phyloP scores from a whole-genome alignment of 2,329 filamentous ascomycete species.

The Penicillium sclerotigenum region DNA sequence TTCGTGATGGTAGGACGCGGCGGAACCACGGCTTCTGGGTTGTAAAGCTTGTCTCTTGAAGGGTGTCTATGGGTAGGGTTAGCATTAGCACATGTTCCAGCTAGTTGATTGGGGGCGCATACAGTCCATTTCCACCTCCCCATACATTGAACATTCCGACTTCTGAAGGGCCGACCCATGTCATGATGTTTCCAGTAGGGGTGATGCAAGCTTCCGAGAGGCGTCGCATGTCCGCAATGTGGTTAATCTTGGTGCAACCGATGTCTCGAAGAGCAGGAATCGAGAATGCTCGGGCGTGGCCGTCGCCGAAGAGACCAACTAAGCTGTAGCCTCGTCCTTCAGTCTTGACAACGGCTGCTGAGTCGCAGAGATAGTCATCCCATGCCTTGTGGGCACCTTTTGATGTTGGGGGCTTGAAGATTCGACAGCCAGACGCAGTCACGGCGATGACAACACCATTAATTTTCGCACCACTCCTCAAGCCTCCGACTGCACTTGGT shows the following conservation, averaged over 20 bases:
- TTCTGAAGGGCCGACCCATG: constrained; percentile 86
- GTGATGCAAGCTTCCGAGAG: constrained; percentile 68
- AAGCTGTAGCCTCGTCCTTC: constrained; percentile 74
- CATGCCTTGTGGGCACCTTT: constrained; percentile 94
- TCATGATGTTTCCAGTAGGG: constrained; percentile 75
- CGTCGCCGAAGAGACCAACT: constrained; percentile 80
- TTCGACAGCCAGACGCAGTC: constrained; percentile 68
- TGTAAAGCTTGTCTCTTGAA: constrained; percentile 70
- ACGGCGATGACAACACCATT: constrained; percentile 80
- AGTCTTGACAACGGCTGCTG: constrained; percentile 71
- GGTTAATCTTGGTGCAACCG: constrained; percentile 59
- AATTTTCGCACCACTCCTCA: constrained; percentile 70
- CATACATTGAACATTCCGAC: constrained; percentile 79
- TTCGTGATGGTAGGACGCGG: constrained; percentile 90
- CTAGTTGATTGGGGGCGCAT: constrained; percentile 39
- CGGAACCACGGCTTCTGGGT: constrained; percentile 69
- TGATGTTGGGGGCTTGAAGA: constrained; percentile 78
- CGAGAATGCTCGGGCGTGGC: constrained; percentile 73
- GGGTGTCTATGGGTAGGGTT: constrained; percentile 37
- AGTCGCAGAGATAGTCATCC: constrained; percentile 77
- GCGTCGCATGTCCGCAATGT: constrained; percentile 71
- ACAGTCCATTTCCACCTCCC: constrained; percentile 67
- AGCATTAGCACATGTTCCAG: constrained; percentile 21
- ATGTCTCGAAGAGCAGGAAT: constrained; percentile 89
- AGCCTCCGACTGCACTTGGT: constrained; percentile 68